Evolutionary conservation across 1,284 basidiomycete genomes (phyloP), one percentile per base, ranked within the genome.

Genomic region (Apiotrichum siamense): DNA sequence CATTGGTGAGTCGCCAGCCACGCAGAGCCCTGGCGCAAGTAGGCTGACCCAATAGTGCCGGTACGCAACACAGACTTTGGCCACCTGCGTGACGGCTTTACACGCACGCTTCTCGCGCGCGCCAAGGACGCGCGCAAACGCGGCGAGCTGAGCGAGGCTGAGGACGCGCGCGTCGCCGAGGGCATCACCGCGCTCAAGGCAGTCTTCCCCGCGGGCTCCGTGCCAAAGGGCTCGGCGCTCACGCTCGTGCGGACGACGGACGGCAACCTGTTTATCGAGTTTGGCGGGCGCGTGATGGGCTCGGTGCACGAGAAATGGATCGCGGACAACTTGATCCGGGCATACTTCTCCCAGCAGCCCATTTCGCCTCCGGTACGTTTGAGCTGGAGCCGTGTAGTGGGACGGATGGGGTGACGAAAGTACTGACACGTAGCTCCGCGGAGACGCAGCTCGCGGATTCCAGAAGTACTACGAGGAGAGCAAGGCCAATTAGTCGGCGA

Each of bases 11-110:
- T 51, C 12, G 7, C n/a, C 18, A 26, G 11, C 9, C 31, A 5
- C 11, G 39, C 25, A 23, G 21, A 32, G 7, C 38, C 38, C 20
- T 15, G 4, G 3, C 23, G 15, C 20, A 36, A 12, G 1, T 21
- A 29, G 12, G 35, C 29, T 25, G 24, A 32, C 21, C 9, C 17
- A 5, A 9, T 45, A 76, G 77, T 79, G 1, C 78, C 79, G 1
- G 73, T 77, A 0, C 67, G 78, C n/a, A 75, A 73, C 43, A 79
- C 79, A 20, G 77, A 77, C 55, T 78, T 79, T 54, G 63, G 72
- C 52, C 78, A 80, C 59, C 69, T 80, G 7, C 73, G 78, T 3
- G 79, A 80, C 56, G 79, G 77, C 0, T 77, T 80, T 57, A 74
- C 72, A 1, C 72, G 79, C 18, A 75, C 78, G 6, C 62, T 80